phyloP scores from a whole-genome alignment of 768 basidiomycete genomes.

The Naganishia kalamii region DNA sequence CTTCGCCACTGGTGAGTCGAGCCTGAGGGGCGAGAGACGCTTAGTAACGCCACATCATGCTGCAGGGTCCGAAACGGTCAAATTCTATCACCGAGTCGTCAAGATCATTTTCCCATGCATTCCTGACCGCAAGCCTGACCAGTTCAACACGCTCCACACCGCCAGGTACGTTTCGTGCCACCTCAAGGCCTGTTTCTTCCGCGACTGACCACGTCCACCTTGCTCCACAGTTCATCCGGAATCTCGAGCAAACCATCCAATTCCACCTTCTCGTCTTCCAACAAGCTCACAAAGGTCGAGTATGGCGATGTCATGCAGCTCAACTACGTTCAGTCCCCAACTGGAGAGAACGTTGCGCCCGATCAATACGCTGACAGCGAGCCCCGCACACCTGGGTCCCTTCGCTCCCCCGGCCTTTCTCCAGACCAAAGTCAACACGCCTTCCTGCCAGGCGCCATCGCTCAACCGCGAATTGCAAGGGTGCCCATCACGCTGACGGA shows the following conservation, averaged over 20 bases:
- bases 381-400: background rate
- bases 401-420: background rate
- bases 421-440: background rate
- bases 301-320: background rate
- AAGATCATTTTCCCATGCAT: conserved; percentile 31
- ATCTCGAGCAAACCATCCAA: conserved; percentile 6
- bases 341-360: background rate
- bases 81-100: conserved; percentile 32
- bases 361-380: background rate
- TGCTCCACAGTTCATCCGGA: background rate
- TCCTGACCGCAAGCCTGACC: background rate
- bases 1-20: conserved; percentile 40
- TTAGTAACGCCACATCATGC: background rate
- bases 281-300: background rate
- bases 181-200: background rate
- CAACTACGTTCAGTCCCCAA: background rate
- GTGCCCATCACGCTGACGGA: background rate
- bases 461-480: background rate
- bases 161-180: background rate
- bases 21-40: background rate
- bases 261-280: background rate
- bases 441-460: background rate
- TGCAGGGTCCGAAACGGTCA: conserved; percentile 35
- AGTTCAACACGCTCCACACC: conserved; percentile 2
- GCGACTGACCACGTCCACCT: background rate